Conservation (phyloP, 768 basidiomycete species). For the Sistotremastrum suecicum region DNA sequence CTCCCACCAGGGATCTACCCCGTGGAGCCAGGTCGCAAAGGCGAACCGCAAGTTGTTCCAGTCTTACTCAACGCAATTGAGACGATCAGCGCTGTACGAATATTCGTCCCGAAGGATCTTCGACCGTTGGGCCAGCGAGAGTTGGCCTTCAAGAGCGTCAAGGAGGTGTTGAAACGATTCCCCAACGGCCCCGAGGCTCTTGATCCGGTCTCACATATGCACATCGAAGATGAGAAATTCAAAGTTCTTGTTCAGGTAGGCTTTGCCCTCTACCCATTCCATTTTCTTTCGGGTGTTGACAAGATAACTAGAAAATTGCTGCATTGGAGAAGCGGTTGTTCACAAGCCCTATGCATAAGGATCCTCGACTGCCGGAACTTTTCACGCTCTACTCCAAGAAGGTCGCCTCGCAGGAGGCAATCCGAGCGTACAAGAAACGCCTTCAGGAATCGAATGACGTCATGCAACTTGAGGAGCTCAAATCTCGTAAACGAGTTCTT, state of each 20-base stretch:
- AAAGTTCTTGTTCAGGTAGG: slow-evolving; percentile 67
- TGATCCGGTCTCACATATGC: slow-evolving; percentile 91
- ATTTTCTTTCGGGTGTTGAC: background rate
- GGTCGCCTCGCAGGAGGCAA: slow-evolving; percentile 49
- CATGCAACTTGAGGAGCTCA: slow-evolving; percentile 91
- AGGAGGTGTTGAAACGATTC: slow-evolving; percentile 85
- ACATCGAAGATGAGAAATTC: slow-evolving; percentile 91
- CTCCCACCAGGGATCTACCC: slow-evolving; percentile 58
- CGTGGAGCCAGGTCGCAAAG: slow-evolving; percentile 56
- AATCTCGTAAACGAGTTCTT: slow-evolving; percentile 86
- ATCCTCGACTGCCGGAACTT: slow-evolving; percentile 62
- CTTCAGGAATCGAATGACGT: slow-evolving; percentile 87
- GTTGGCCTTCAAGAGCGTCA: slow-evolving; percentile 78
- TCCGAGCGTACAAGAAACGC: slow-evolving; percentile 68
- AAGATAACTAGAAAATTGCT: slow-evolving; percentile 65
- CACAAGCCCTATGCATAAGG: slow-evolving; percentile 63
- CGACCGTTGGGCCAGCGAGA: slow-evolving; percentile 62
- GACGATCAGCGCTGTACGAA: slow-evolving; percentile 71
- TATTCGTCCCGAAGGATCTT: slow-evolving; percentile 84
- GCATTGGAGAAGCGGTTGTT: slow-evolving; percentile 79
- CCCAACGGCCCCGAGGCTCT: slow-evolving; percentile 76
- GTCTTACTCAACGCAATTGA: slow-evolving; percentile 80
- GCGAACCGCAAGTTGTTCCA: slow-evolving; percentile 75
- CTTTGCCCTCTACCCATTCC: background rate
- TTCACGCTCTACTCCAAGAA: slow-evolving; percentile 75